Base-by-base conservation (phyloP, 495 filamentous ascomycete species). In the Aspergillus saccharolyticus region DNA sequence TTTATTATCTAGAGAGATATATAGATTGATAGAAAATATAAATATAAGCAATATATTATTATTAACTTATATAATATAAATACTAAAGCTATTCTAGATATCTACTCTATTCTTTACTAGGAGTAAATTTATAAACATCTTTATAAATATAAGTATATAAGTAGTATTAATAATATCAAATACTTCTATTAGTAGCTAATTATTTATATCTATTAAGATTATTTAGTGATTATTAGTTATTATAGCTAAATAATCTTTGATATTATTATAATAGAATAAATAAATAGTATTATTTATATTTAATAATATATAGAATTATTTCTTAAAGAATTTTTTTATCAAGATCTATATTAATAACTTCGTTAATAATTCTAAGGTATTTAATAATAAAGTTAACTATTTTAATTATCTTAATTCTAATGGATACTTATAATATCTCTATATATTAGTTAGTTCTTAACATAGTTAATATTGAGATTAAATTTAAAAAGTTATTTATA, bases 261-360 rank as follows among this genome's bases (percentile, higher is more conserved):
- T n/a, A n/a, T 30, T 30, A 30, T 30, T 19, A 49, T 49, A 15
- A 49, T 49, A 21, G 21, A 20, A 49, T 49, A 49, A 19, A 49
- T 17, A 19, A 49, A 49, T 49, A 18, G 15, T 52, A 52, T 28
- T n/a, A 4, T 52, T 2, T 28, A 30, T 25, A 30, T 16, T 28
- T 52, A 17, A 28, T 7, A 17, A 52, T 44, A 52, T 42, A 46
- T 52, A 58, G 20, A 39, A 25, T 52, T 33, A 43, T n/a, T n/a
- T n/a, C n/a, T n/a, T n/a, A n/a, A n/a, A n/a, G n/a, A n/a, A n/a
- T n/a, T 49, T 49, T 19, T 2, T 30, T 30, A 30, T 30, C 10
- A 4, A 30, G 10, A 30, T n/a, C n/a, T n/a, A n/a, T n/a, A n/a
- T n/a, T n/a, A n/a, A n/a, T n/a, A n/a, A n/a, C n/a, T n/a, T n/a